Base-by-base conservation (phyloP, 345 rosid species). In the Pelargonium nanum region DNA sequence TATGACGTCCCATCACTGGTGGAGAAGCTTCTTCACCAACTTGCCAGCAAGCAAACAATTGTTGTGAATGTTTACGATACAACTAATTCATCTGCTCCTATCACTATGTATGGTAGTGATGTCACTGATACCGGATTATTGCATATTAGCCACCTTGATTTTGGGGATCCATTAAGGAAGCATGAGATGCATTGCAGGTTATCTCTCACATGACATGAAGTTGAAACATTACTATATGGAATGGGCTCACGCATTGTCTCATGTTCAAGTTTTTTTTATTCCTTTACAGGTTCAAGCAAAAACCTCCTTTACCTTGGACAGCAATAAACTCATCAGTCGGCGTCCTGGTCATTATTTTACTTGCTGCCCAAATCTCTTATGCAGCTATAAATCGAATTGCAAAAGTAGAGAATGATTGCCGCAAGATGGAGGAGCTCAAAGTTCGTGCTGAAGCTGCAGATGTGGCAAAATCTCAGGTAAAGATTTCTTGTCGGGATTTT, bases 151-250 rank as follows among this genome's bases (percentile, higher is more conserved):
- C 58, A 70, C 63, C 84, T 92, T 63, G 97, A 92, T 70, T 92
- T 92, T 76, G 98, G 98, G 69, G 98, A 92, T 70, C 98, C 97
- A 45, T 66, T 67, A 59, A 71, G 97, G 75, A 89, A 75, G 68
- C 98, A 92, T 65, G 91, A 89, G 77, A 89, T 92, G 97, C 95
- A 77, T 65, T 92, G 98, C 93, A 83, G 98, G 98, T 87, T 63
- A 65, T 66, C 62, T 30, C 6, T 70, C 19, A 57, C 59, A 21
- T 23, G 16, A 60, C 61, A 50, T 24, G 40, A 30, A 30, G 40
- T 30, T 6, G 40, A 12, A 30, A 30, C 40, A 30, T 30, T 30
- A 30, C 6, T 3, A 3, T 30, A 5, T 30, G 40, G 10, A 30
- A 30, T 30, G 40, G 40, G 40, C 40, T 5, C 48, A 7, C 0